Base-by-base conservation (phyloP, 441 rosid genomes). In the Hypseocharis bilobata region DNA sequence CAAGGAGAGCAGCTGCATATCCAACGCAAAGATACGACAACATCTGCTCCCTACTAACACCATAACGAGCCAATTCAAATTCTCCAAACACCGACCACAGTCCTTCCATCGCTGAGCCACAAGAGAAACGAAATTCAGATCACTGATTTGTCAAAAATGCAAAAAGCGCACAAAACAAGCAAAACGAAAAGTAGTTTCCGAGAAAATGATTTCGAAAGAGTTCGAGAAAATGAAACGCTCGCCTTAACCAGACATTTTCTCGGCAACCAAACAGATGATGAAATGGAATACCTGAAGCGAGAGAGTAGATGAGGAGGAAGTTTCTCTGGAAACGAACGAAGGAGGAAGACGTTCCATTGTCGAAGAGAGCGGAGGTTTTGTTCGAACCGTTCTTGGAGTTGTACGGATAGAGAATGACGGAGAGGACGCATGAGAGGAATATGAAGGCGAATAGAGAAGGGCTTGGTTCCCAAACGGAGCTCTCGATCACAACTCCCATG, bases 41-140 rank as follows among this genome's bases (percentile, higher is more conserved):
- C 64, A 77, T 87, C 49, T 80, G 82, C 61, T 85, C 90, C 63
- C 78, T 85, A 64, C 76, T 83, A 27, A 73, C 17, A 0, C 84
- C 91, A 67, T 74, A 74, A 32, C 65, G 65, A 64, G 71, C 68
- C 56, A 87, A 67, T 73, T 87, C 97, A 14, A 71, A 82, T 74
- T 93, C 97, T 72, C 96, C 97, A 67, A 77, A 85, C 75, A 85
- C 97, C 7, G 81, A 79, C 87, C 95, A 85, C 19, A 91, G 36
- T 61, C 92, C 96, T 80, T 87, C 88, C 85, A 84, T 74, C n/a
- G 72, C 96, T 90, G 68, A 51, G 58, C 0, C 42, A 54, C 63
- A 49, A 56, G 36, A 8, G 6, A 34, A 17, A 25, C 56, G 19
- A 14, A 51, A 26, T 36, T 20, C 40, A 57, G 29, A 62, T 64